These are phyloP conservation scores for Salvia miltiorrhiza DNA, from an alignment of 257 asterid species.

Conservation along the genomic window DNA sequence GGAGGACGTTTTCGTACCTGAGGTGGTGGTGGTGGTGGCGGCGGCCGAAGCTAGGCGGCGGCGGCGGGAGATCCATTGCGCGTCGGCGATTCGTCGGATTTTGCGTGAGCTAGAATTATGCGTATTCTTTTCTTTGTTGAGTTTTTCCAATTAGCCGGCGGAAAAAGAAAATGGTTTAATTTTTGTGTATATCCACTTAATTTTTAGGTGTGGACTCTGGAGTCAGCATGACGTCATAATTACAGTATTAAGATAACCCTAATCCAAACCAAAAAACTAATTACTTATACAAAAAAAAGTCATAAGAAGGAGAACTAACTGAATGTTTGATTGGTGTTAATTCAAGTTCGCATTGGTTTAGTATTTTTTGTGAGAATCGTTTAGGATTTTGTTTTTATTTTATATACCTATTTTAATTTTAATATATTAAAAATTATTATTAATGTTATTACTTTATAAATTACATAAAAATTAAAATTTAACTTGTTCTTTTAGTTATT, in stretches of 20 bases:
- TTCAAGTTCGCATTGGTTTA: no score
- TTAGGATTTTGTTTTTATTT: no score
- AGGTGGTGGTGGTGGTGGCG: conserved; percentile 38
- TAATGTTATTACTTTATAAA: no score
- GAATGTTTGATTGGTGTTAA: no score
- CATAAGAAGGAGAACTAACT: no score
- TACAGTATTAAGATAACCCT: neutral
- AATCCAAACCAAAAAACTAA: neutral
- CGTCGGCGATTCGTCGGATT: conserved; percentile 10
- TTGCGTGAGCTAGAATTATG: neutral
- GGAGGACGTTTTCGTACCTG: conserved; percentile 43
- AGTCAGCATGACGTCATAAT: conserved; percentile 11
- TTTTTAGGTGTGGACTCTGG: neutral
- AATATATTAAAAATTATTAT: no score
- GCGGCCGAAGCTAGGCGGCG: conserved; percentile 33
- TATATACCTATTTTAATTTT: no score
- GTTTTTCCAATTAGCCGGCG: conserved; percentile 18
- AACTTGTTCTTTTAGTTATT: no score
- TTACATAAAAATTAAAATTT: no score
- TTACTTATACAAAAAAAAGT: no score
- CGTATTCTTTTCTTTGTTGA: neutral
- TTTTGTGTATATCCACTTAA: neutral
- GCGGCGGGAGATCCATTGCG: conserved; percentile 46
- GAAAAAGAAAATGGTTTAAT: neutral
- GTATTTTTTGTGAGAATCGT: no score